Conservation (phyloP, 305 asterid species). For the Solanum hybrid region DNA sequence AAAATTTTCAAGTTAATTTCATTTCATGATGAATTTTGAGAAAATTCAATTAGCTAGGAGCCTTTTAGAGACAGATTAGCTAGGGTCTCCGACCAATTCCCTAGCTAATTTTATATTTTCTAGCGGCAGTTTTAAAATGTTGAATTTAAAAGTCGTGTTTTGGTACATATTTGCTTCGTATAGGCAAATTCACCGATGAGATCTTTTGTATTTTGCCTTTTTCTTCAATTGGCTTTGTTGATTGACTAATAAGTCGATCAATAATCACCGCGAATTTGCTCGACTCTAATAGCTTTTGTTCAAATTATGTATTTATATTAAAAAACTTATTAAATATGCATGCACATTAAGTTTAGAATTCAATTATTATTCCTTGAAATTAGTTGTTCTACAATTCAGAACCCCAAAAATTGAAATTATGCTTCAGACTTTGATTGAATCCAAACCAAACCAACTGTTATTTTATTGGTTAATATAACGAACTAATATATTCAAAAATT, state of each 20-base stretch:
- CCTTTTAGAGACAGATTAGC: too few relatives aligned
- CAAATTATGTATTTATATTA: background rate
- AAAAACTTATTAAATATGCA: background rate
- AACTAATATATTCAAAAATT: background rate
- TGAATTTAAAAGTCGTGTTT: background rate
- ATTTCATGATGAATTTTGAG: too few relatives aligned
- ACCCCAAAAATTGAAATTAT: background rate
- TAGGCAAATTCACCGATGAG: background rate
- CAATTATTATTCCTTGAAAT: background rate
- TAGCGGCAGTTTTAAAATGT: too few relatives aligned
- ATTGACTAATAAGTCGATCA: background rate
- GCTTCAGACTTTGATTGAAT: background rate
- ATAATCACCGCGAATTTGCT: too few relatives aligned
- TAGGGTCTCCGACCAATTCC: background rate
- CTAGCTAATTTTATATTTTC: background rate
- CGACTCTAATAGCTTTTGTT: background rate
- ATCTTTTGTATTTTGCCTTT: background rate
- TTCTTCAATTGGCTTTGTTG: background rate
- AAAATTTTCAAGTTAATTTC: too few relatives aligned
- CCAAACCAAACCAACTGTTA: background rate
- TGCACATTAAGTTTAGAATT: conserved; percentile 9
- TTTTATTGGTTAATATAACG: background rate
- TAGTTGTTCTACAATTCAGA: background rate
- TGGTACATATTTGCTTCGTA: background rate
- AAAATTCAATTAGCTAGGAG: too few relatives aligned